phyloP scores from a whole-genome alignment of 805 yeast genomes.

The Candida coleopterorum region DNA sequence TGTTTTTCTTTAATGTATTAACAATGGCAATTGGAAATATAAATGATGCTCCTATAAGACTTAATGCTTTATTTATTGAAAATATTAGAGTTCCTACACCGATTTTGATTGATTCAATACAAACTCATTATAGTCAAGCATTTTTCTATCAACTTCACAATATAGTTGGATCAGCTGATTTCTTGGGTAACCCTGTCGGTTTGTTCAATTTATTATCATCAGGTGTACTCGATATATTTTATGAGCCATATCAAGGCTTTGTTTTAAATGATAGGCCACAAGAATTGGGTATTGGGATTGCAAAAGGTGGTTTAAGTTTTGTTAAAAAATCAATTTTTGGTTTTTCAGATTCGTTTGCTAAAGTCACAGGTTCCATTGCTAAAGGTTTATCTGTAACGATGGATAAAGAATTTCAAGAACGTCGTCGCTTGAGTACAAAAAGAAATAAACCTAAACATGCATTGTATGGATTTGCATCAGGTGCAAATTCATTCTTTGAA shows the following conservation, averaged over 20 bases:
- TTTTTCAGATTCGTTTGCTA: constrained; percentile 86
- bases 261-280: constrained; percentile 93
- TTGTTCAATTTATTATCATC: constrained; percentile 88
- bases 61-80: constrained; percentile 83
- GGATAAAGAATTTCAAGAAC: constrained; percentile 79
- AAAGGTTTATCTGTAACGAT: constrained; percentile 89
- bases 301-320: constrained; percentile 94
- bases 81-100: constrained; percentile 85
- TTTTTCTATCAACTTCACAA: constrained; percentile 89
- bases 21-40: constrained; percentile 98
- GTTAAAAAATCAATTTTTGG: constrained; percentile 94
- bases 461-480: constrained; percentile 73
- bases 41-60: constrained; percentile 90
- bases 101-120: constrained; percentile 60
- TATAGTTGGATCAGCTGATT: constrained; percentile 92
- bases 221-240: constrained; percentile 93
- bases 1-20: constrained; percentile 75
- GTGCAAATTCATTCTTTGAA: constrained; percentile 85
- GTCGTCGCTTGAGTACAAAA: constrained; percentile 67
- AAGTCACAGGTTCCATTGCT: constrained; percentile 89
- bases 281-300: constrained; percentile 90
- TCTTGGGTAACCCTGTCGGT: constrained; percentile 96
- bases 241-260: constrained; percentile 96
- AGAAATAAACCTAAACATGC: constrained; percentile 83
- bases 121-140: constrained; percentile 87